Percentiles rank a stretch among this genome's conserved stretches.
Evolutionary conservation across 768 basidiomycete genomes (phyloP).

Genomic region (Albatrellus ellisii): DNA sequence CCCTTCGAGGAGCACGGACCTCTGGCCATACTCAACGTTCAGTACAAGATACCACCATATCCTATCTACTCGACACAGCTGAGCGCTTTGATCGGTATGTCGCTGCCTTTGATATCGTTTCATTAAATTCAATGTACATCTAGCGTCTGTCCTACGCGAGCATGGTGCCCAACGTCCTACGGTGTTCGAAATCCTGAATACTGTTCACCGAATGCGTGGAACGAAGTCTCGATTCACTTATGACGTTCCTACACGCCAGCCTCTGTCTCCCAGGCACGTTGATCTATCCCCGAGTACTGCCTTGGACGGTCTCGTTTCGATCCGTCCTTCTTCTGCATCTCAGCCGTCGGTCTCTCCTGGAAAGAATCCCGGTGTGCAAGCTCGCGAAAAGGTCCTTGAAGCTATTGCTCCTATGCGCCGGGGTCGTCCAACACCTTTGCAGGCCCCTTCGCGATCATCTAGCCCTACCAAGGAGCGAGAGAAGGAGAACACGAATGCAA

Average conservation of each 20-base stretch:
- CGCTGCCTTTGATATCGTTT: slow-evolving; percentile 10
- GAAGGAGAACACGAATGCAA: slow-evolving; percentile 1
- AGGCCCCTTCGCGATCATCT: slow-evolving; percentile 14
- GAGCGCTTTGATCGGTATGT: slow-evolving; percentile 70
- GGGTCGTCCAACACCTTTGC: slow-evolving; percentile 36
- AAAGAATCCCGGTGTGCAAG: slow-evolving; percentile 46
- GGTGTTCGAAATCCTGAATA: slow-evolving; percentile 74
- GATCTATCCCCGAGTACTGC: slow-evolving; percentile 12
- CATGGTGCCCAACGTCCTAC: slow-evolving; percentile 77
- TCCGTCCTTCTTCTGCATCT: slow-evolving; percentile 17
- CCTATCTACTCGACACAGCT: slow-evolving; percentile 77
- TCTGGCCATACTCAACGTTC: slow-evolving; percentile 91
- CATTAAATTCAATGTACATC: slow-evolving; percentile 1
- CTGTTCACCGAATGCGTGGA: slow-evolving; percentile 79
- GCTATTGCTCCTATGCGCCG: slow-evolving; percentile 71
- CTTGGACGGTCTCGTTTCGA: slow-evolving; percentile 28
- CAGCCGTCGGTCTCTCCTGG: slow-evolving; percentile 16
- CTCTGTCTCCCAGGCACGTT: slow-evolving; percentile 29
- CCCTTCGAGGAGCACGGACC: slow-evolving; percentile 98
- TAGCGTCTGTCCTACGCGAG: slow-evolving; percentile 89
- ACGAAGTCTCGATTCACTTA: slow-evolving; percentile 76
- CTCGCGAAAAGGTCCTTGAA: slow-evolving; percentile 66
- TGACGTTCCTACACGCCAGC: slow-evolving; percentile 35
- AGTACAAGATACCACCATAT: slow-evolving; percentile 84
- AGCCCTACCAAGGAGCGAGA: slow-evolving; percentile 17